A percentile compares a stretch with the other conserved stretches of the same genome.
phyloP scores from a whole-genome alignment of 2,329 filamentous ascomycete genomes.

The Teratosphaeria viscida region DNA sequence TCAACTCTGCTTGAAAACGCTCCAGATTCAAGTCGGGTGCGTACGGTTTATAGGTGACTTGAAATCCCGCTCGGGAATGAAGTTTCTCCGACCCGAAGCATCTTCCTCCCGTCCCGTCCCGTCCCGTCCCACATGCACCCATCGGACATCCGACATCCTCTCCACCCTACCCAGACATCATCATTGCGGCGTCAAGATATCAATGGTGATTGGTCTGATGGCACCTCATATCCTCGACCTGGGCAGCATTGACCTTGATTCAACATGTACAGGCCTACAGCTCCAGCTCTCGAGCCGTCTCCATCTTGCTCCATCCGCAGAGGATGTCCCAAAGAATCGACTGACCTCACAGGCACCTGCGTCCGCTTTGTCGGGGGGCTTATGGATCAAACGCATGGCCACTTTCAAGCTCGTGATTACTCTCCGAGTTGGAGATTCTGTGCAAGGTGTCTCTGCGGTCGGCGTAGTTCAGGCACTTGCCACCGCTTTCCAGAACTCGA shows the following conservation, averaged over 20 bases:
- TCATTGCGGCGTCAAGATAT: background rate
- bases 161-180: background rate
- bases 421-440: background rate
- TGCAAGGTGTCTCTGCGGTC: background rate
- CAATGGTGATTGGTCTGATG: slow-evolving; percentile 3
- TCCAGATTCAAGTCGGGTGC: too few relatives aligned
- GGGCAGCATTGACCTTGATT: slow-evolving; percentile 8
- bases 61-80: background rate
- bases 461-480: background rate
- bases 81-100: background rate
- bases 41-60: too few relatives aligned
- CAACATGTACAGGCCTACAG: slow-evolving; percentile 10
- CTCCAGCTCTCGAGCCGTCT: slow-evolving; percentile 12
- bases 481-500: background rate
- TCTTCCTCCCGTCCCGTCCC: background rate
- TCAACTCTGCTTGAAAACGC: too few relatives aligned
- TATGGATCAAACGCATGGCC: slow-evolving; percentile 26
- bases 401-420: slow-evolving; percentile 22
- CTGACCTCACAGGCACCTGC: background rate
- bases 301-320: slow-evolving; percentile 12
- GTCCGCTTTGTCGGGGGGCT: background rate
- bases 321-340: slow-evolving; percentile 1
- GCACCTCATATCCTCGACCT: slow-evolving; percentile 2
- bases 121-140: background rate
- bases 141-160: background rate